Evolutionary conservation across 1,139 yeast genomes (phyloP).

Genomic region (Magnusiomyces magnusii): DNA sequence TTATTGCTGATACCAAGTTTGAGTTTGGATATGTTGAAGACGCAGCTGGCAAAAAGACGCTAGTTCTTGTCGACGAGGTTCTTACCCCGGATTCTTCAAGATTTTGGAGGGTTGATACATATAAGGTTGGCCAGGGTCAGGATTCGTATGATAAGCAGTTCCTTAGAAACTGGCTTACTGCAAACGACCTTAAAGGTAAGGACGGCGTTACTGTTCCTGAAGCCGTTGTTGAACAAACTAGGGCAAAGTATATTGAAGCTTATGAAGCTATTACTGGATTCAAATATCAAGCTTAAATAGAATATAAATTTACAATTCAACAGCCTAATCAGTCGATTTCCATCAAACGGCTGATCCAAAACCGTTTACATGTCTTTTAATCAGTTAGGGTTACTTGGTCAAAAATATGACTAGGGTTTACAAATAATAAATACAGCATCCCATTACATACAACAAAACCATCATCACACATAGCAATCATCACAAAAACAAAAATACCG

Average conservation of each 20-base stretch:
- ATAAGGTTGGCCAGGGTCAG: constrained; percentile 67
- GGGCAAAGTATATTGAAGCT: constrained; percentile 82
- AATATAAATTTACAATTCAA: not conserved
- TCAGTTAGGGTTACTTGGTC: not conserved
- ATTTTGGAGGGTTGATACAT: constrained; percentile 75
- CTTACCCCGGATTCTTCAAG: constrained; percentile 97
- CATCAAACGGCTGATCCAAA: not conserved
- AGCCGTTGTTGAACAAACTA: constrained; percentile 58
- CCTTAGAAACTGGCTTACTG: constrained; percentile 90
- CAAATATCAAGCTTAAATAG: constrained; percentile 31
- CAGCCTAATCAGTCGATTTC: too few species aligned
- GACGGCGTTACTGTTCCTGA: constrained; percentile 79
- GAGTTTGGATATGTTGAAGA: constrained; percentile 81
- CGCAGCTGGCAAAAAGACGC: constrained; percentile 38
- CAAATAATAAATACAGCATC: too few species aligned
- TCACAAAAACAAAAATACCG: too few species aligned
- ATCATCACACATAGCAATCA: too few species aligned
- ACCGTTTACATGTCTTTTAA: too few species aligned
- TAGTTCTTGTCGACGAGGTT: constrained; percentile 91
- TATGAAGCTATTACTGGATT: constrained; percentile 74
- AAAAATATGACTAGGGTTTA: too few species aligned
- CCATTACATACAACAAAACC: too few species aligned
- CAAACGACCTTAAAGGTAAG: constrained; percentile 66
- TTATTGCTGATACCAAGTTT: constrained; percentile 96
- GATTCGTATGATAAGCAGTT: constrained; percentile 95